phyloP scores from a whole-genome alignment of 805 yeast species.

The Naumovozyma castellii region DNA sequence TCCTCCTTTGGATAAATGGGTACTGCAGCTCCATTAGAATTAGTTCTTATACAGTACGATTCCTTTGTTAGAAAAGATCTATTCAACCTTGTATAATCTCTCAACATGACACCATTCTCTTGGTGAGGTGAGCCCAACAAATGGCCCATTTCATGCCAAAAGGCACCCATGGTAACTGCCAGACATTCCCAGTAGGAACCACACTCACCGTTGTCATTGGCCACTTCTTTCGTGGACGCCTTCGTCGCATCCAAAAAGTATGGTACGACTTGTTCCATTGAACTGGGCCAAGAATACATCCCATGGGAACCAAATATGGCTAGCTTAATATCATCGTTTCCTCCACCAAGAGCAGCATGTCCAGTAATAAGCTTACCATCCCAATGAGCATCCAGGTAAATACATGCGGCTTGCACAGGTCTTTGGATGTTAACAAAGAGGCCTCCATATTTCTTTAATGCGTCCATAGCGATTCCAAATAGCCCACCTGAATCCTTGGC shows the following conservation, averaged over 20 bases:
- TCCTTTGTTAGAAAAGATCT: constrained; percentile 75
- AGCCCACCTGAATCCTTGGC: constrained; percentile 70
- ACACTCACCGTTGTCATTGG: constrained; percentile 79
- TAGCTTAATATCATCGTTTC: constrained; percentile 53
- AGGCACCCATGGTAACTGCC: constrained; percentile 82
- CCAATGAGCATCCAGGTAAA: constrained; percentile 80
- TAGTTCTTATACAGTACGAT: constrained; percentile 43
- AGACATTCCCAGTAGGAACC: constrained; percentile 86
- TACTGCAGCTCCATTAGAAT: constrained; percentile 35
- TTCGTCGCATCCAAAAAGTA: constrained; percentile 65
- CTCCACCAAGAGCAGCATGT: constrained; percentile 95
- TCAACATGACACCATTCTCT: constrained; percentile 78
- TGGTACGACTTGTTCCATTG: constrained; percentile 58
- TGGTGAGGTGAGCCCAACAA: constrained; percentile 87
- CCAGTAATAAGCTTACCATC: constrained; percentile 55
- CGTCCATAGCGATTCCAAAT: constrained; percentile 72
- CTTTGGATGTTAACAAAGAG: constrained; percentile 39
- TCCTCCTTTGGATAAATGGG: constrained; percentile 51
- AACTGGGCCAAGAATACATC: constrained; percentile 84
- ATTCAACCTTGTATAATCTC: constrained; percentile 75
- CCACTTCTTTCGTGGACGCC: constrained; percentile 60
- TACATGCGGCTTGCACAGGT: constrained; percentile 73
- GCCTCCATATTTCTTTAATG: constrained; percentile 46
- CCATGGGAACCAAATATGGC: constrained; percentile 96
- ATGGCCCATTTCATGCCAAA: constrained; percentile 93